Evolutionary conservation across 768 basidiomycete species (phyloP).

Genomic region (Serendipita indica): DNA sequence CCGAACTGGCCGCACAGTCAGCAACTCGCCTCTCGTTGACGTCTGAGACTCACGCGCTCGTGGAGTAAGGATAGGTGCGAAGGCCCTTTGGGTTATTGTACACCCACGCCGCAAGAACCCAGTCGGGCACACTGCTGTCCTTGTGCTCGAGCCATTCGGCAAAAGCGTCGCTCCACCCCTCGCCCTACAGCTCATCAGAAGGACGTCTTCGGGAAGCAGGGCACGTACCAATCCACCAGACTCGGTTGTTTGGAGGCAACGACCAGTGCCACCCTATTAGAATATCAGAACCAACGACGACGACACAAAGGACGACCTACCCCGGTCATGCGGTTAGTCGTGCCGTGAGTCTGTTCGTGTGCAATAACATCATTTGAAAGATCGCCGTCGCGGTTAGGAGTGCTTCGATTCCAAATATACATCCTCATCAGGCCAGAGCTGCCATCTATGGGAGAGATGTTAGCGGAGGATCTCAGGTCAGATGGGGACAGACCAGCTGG

Average conservation of each 20-base stretch:
- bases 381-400: constrained; percentile 26
- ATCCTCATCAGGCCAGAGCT: constrained; percentile 15
- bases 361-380: constrained; percentile 26
- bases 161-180: constrained; percentile 27
- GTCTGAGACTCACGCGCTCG: constrained; percentile 21
- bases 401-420: constrained; percentile 24
- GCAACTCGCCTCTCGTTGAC: constrained; percentile 18
- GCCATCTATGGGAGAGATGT: constrained; percentile 20
- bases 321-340: constrained; percentile 31
- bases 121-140: constrained; percentile 6
- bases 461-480: constrained; percentile 19
- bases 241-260: constrained; percentile 10
- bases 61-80: constrained; percentile 16
- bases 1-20: constrained; percentile 22
- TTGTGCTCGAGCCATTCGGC: constrained; percentile 19
- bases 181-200: constrained; percentile 27
- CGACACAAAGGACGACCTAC: not conserved
- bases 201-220: not conserved
- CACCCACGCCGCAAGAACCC: constrained; percentile 11
- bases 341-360: constrained; percentile 25
- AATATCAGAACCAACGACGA: not conserved
- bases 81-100: constrained; percentile 25
- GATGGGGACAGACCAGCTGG: constrained; percentile 13
- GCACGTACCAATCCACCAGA: constrained; percentile 18
- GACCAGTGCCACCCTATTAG: not conserved